Evolutionary conservation across 2,329 filamentous ascomycete species (phyloP).

Genomic region (Stagonosporopsis vannaccii): DNA sequence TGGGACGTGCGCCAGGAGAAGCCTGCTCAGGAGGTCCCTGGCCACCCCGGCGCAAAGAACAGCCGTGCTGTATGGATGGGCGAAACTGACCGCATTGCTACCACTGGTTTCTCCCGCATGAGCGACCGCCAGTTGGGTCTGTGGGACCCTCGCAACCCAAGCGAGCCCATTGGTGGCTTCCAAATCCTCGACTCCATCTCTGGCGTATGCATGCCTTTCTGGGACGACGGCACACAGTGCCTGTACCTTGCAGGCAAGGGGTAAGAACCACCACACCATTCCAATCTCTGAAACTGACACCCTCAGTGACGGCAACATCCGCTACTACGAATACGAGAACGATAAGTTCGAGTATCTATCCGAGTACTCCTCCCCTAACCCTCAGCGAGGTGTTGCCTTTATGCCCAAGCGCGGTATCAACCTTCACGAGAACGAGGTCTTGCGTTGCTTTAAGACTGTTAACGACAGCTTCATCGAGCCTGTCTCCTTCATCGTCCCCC

Average conservation of each 20-base stretch:
- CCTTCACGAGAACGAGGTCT: slow-evolving; percentile 89
- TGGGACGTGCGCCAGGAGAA: slow-evolving; percentile 97
- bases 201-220: slow-evolving; percentile 99
- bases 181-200: slow-evolving; percentile 92
- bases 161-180: slow-evolving; percentile 88
- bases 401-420: slow-evolving; percentile 94
- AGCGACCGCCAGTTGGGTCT: slow-evolving; percentile 95
- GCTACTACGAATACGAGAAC: slow-evolving; percentile 98
- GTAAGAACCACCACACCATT: slow-evolving; percentile 60
- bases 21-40: slow-evolving; percentile 81
- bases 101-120: slow-evolving; percentile 97
- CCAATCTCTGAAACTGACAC: slow-evolving; percentile 17
- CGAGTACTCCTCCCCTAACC: slow-evolving; percentile 96
- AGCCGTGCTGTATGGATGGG: slow-evolving; percentile 97
- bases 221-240: slow-evolving; percentile 96
- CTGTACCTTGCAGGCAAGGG: slow-evolving; percentile 97
- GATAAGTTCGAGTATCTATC: slow-evolving; percentile 98
- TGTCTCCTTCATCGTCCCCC: slow-evolving; percentile 95
- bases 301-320: slow-evolving; percentile 91
- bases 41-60: slow-evolving; percentile 95
- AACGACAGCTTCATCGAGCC: slow-evolving; percentile 95
- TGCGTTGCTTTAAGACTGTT: slow-evolving; percentile 96
- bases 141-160: slow-evolving; percentile 86
- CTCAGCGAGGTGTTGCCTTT: slow-evolving; percentile 93
- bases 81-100: slow-evolving; percentile 93